Percentiles rank a stretch among this genome's conserved stretches.
phyloP scores from a whole-genome alignment of 2,329 filamentous ascomycete genomes.

The Ophiostoma quercus region DNA sequence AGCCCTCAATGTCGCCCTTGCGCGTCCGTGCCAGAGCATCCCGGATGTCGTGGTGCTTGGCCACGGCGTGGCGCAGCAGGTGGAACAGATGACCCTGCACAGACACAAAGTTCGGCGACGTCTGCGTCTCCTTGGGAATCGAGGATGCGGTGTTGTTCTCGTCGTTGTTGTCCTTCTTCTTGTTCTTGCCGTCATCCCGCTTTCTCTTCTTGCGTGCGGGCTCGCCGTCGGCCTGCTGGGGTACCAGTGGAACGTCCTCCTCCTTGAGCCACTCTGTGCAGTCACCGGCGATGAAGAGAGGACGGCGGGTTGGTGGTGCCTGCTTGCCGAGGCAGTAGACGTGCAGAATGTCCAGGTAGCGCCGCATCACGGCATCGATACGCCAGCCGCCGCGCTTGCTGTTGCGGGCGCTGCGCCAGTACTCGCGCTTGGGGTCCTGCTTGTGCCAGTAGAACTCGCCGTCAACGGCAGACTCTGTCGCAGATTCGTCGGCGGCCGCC shows the following conservation, averaged over 20 bases:
- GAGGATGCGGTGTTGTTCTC: neutral
- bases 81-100: conserved; percentile 95
- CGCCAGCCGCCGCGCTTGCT: conserved; percentile 74
- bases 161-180: neutral
- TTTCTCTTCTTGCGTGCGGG: conserved; percentile 51
- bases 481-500: neutral
- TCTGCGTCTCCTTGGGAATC: conserved; percentile 25
- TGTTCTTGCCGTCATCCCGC: conserved; percentile 12
- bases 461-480: neutral
- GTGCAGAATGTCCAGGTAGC: conserved; percentile 89
- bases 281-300: conserved; percentile 66
- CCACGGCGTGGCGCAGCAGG: conserved; percentile 75
- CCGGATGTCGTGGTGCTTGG: conserved; percentile 73
- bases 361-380: conserved; percentile 77
- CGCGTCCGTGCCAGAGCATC: conserved; percentile 70
- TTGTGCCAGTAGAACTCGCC: conserved; percentile 23
- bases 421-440: conserved; percentile 57
- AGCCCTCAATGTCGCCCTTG: conserved; percentile 66
- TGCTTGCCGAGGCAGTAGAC: conserved; percentile 63
- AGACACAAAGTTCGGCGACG: conserved; percentile 61
- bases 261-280: conserved; percentile 31
- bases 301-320: conserved; percentile 60
- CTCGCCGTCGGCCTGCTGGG: conserved; percentile 27
- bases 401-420: conserved; percentile 66
- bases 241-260: conserved; percentile 31